Conservation (phyloP, 345 rosid genomes). For the Erucastrum elatum region DNA sequence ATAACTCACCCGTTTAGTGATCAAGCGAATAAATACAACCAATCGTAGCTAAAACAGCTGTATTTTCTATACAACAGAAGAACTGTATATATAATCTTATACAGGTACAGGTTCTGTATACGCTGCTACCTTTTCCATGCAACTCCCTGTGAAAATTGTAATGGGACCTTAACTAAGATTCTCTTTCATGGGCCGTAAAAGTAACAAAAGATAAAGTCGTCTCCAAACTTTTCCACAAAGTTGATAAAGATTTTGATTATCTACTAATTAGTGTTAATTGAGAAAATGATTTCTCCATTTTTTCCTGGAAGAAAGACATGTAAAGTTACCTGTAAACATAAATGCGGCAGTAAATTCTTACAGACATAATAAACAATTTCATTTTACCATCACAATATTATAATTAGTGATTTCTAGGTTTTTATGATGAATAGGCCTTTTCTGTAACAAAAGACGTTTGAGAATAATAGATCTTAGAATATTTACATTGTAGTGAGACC, state of each 20-base stretch:
- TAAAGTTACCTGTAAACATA: background rate
- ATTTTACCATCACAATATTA: background rate
- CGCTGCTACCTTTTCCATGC: constrained; percentile 21
- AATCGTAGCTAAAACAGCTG: background rate
- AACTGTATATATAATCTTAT: background rate
- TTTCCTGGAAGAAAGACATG: background rate
- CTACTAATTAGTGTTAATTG: constrained; percentile 10
- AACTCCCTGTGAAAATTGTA: constrained; percentile 18
- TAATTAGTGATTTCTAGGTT: background rate
- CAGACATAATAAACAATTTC: background rate
- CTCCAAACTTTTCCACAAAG: constrained; percentile 39
- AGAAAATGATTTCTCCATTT: background rate
- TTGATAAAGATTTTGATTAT: constrained; percentile 27
- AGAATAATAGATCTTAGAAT: background rate
- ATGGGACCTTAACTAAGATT: constrained; percentile 39
- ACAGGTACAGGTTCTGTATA: background rate
- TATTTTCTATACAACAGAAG: background rate
- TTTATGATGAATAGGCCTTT: background rate
- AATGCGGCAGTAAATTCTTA: background rate
- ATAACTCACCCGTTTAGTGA: background rate
- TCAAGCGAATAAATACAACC: background rate
- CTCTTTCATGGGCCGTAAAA: constrained; percentile 37
- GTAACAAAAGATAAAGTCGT: constrained; percentile 40
- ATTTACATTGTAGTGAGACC: background rate
- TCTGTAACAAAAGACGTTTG: too few relatives aligned